Evolutionary conservation across 1,284 basidiomycete genomes (phyloP), one percentile per base, ranked within the genome.

Genomic region (Neotropicomus parvogracilis): DNA sequence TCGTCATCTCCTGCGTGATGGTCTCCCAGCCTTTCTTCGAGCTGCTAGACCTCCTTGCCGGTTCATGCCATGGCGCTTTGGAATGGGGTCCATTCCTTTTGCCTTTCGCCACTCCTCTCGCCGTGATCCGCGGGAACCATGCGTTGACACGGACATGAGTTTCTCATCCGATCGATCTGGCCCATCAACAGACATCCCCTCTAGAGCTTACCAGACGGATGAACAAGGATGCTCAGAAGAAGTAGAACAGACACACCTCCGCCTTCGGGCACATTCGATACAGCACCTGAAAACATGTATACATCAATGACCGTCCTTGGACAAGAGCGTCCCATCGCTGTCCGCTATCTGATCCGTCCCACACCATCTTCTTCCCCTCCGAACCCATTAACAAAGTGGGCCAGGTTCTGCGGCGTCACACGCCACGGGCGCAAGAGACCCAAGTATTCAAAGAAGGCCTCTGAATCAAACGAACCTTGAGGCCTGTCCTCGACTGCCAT

Each of bases 81-180:
- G 72, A 48, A 77, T 66, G 21, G 80, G 67, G 9, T 72, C 58
- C 66, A 88, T 59, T 37, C 88, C 87, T 60, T 88, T 90, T 32
- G 88, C 84, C 49, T 68, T 66, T 58, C 87, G 74, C 88, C 88
- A 90, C 55, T 81, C 74, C 58, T 88, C 85, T 54, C 82, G 73
- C 48, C 87, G 73, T 41, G 87, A 86, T 37, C 72, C 70, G 34
- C 86, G 80, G 5, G 80, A 78, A 13, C 87, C 87, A 59, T 88
- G 86, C 4, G 88, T 90, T 17, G 87, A 88, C 52, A 88, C 71
- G 17, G 71, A 70, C 55, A 73, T 69, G 16, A 70, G 48, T 33
- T 49, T 50, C 37, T 57, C 52, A 27, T 62, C 48, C 42, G 59
- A 50, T 59, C 63, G 46, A 50, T 48, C 44, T 12, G 54, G 32